These are phyloP conservation scores for Amaranthus cruentus DNA, from an alignment of 148 eudicot genomes.

Conservation along the genomic window DNA sequence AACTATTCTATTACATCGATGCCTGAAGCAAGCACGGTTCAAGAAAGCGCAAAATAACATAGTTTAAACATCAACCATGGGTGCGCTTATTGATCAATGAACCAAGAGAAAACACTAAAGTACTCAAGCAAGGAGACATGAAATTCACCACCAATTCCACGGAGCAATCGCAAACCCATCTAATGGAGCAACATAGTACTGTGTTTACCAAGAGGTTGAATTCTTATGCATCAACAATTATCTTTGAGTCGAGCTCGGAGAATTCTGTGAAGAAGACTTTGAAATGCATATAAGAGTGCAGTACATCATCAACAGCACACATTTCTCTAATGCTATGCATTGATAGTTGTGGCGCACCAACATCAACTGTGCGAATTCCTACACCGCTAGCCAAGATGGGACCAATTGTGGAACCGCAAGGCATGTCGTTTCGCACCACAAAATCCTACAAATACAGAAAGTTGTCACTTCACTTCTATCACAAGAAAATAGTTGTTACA, in stretches of 20 bases:
- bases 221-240: slow-evolving; percentile 51
- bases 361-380: slow-evolving; percentile 91
- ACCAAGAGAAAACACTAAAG: not conserved
- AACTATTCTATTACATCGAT: too few species aligned
- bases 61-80: not conserved
- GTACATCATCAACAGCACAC: slow-evolving; percentile 95
- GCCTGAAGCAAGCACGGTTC: not conserved
- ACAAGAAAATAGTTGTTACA: not conserved
- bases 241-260: slow-evolving; percentile 64
- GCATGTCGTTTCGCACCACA: slow-evolving; percentile 91
- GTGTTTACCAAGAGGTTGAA: not conserved
- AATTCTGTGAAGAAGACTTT: slow-evolving; percentile 72
- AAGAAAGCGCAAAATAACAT: not conserved
- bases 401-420: slow-evolving; percentile 94
- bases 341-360: slow-evolving; percentile 90
- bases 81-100: not conserved
- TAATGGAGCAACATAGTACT: not conserved
- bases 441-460: slow-evolving; percentile 54
- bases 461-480: not conserved
- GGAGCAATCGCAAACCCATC: not conserved
- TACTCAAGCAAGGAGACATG: not conserved
- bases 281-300: slow-evolving; percentile 76
- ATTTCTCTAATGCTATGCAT: slow-evolving; percentile 99
- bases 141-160: not conserved
- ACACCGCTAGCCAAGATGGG: slow-evolving; percentile 97